These are phyloP conservation scores for Eucalyptus coolabah DNA, from an alignment of 345 rosid genomes.

Conservation along the genomic window DNA sequence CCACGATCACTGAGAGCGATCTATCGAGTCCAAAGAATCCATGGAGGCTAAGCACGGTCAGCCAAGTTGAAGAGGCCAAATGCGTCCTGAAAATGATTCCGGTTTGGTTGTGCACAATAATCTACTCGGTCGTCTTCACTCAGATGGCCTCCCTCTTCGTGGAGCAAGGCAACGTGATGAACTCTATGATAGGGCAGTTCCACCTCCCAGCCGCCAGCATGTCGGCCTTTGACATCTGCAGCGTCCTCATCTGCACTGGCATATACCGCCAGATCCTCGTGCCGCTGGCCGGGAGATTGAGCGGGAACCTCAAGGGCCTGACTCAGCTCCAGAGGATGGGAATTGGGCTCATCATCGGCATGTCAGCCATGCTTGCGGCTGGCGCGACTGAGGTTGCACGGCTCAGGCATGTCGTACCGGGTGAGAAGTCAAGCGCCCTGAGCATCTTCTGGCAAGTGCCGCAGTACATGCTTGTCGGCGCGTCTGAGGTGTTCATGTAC, in stretches of 20 bases:
- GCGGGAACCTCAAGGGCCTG: constrained; percentile 20
- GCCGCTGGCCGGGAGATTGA: constrained; percentile 16
- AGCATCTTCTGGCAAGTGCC: constrained; percentile 47
- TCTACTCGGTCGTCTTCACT: constrained; percentile 39
- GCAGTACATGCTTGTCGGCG: constrained; percentile 31
- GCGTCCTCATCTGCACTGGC: constrained; percentile 28
- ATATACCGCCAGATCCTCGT: constrained; percentile 22
- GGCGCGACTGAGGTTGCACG: constrained; percentile 21
- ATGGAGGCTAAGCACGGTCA: constrained; percentile 37
- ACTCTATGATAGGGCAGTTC: constrained; percentile 11
- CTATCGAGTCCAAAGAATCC: neutral
- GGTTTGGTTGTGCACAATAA: constrained; percentile 40
- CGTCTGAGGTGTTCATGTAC: constrained; percentile 43
- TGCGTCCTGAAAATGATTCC: constrained; percentile 33
- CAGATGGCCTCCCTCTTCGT: constrained; percentile 50
- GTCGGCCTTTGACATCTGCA: constrained; percentile 34
- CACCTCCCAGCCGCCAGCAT: constrained; percentile 45
- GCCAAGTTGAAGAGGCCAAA: constrained; percentile 46
- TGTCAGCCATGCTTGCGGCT: constrained; percentile 30
- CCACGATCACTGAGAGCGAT: constrained; percentile 17
- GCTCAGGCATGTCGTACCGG: constrained; percentile 9
- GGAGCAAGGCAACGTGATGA: constrained; percentile 45
- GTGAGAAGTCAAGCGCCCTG: constrained; percentile 12
- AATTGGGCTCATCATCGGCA: constrained; percentile 25
- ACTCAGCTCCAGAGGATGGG: constrained; percentile 44